phyloP scores from a whole-genome alignment of 768 basidiomycete species.

The Kwoniella sp. region DNA sequence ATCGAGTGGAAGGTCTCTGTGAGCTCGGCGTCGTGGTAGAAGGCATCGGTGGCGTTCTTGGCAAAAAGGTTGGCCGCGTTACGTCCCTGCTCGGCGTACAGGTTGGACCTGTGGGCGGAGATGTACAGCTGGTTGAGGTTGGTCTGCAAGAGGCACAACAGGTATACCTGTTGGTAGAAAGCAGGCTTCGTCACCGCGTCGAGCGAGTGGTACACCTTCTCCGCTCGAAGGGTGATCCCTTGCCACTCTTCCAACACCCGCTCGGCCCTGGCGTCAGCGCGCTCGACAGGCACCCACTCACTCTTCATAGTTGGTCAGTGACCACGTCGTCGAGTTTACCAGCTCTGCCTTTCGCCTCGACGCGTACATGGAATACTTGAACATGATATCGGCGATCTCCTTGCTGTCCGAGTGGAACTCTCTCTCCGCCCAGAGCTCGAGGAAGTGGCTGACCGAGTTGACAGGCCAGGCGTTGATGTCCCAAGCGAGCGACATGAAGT shows the following conservation, averaged over 20 bases:
- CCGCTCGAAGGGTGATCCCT: conserved; percentile 55
- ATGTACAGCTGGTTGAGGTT: conserved; percentile 62
- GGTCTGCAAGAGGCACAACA: conserved; percentile 56
- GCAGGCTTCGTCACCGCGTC: conserved; percentile 56
- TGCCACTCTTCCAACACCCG: conserved; percentile 58
- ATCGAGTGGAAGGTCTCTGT: conserved; percentile 62
- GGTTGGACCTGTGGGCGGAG: conserved; percentile 56
- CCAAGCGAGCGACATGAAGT: conserved; percentile 64
- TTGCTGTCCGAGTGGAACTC: conserved; percentile 57
- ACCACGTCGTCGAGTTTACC: conserved; percentile 61
- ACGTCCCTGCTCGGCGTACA: conserved; percentile 62
- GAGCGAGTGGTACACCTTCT: conserved; percentile 58
- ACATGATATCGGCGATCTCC: conserved; percentile 57
- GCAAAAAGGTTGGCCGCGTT: conserved; percentile 61
- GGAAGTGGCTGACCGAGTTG: conserved; percentile 58
- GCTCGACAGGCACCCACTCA: conserved; percentile 46
- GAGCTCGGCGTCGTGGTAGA: conserved; percentile 62
- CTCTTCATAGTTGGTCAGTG: conserved; percentile 66
- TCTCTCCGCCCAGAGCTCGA: conserved; percentile 60
- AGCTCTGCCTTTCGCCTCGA: conserved; percentile 65
- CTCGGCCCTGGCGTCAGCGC: conserved; percentile 56
- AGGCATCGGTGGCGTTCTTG: conserved; percentile 57
- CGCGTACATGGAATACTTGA: conserved; percentile 14
- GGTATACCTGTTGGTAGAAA: conserved; percentile 63
- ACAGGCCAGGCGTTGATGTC: conserved; percentile 59